phyloP scores from a whole-genome alignment of 139 green algal genomes.

The Ettlia oleoabundans region DNA sequence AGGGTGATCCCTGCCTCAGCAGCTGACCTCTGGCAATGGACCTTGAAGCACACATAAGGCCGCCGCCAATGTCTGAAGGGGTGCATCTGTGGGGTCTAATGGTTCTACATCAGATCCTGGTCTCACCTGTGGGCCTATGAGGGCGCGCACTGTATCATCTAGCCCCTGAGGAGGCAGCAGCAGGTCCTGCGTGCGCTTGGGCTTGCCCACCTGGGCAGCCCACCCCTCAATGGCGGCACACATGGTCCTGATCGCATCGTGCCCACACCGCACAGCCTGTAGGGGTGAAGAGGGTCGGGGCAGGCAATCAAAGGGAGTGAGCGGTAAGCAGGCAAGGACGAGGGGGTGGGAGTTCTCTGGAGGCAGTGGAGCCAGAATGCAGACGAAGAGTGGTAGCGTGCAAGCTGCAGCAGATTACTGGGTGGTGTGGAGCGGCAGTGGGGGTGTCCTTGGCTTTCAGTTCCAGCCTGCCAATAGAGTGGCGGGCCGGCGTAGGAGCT shows the following conservation, averaged over 20 bases:
- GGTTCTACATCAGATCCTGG: not conserved
- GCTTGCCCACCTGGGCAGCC: conserved; percentile 73
- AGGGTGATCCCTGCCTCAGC: no score
- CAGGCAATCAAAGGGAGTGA: not conserved
- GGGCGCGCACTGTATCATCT: conserved; percentile 46
- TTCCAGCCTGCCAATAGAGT: conserved; percentile 13
- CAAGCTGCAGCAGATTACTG: not conserved
- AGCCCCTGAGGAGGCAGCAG: conserved; percentile 63
- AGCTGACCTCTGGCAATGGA: no score
- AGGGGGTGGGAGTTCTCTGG: no score
- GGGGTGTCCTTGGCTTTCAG: no score
- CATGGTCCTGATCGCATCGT: conserved; percentile 67
- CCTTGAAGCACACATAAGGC: not conserved
- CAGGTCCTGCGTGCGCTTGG: conserved; percentile 66
- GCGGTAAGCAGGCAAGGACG: not conserved
- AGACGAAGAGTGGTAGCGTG: no score
- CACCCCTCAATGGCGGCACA: conserved; percentile 78
- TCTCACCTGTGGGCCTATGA: conserved; percentile 16
- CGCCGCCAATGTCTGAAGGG: not conserved
- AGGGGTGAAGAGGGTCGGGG: not conserved
- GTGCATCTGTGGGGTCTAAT: no score
- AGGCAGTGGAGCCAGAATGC: not conserved
- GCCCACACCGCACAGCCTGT: conserved; percentile 64
- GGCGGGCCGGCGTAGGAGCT: conserved; percentile 34
- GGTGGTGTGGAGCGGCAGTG: not conserved